phyloP scores from a whole-genome alignment of 176 grass and related monocot genomes.

The Triticum monococcum region DNA sequence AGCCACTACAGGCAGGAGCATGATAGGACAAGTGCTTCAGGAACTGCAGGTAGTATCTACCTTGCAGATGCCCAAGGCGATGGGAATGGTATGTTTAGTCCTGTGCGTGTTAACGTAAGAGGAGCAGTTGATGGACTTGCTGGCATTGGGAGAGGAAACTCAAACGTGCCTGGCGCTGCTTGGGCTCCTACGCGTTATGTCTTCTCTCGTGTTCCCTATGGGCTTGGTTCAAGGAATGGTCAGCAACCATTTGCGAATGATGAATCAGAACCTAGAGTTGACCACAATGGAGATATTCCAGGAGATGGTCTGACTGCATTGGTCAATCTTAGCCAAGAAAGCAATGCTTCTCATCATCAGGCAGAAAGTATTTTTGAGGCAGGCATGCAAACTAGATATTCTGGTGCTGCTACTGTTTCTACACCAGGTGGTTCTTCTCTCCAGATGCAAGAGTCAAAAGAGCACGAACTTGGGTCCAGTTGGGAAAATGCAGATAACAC shows the following conservation, averaged over 20 bases:
- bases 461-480: conserved; percentile 56
- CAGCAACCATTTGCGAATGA: conserved; percentile 69
- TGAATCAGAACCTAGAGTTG: conserved; percentile 84
- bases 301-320: conserved; percentile 91
- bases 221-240: conserved; percentile 78
- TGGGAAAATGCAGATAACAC: conserved; percentile 71
- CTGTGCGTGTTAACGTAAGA: conserved; percentile 82
- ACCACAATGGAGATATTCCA: conserved; percentile 71
- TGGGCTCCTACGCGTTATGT: conserved; percentile 93
- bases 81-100: conserved; percentile 60
- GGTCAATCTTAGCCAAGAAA: conserved; percentile 87
- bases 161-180: conserved; percentile 67
- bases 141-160: conserved; percentile 87
- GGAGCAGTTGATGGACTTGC: conserved; percentile 91
- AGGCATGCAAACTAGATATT: conserved; percentile 47
- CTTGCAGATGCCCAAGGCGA: conserved; percentile 76
- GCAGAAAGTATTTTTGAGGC: conserved; percentile 61
- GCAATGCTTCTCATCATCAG: conserved; percentile 29
- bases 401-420: conserved; percentile 55
- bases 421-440: conserved; percentile 62
- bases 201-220: conserved; percentile 91
- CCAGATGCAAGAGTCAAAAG: conserved; percentile 74
- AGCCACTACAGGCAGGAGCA: conserved; percentile 85
- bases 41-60: conserved; percentile 67
- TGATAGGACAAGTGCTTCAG: conserved; percentile 67